A percentile compares a stretch with the other conserved stretches of the same genome.
phyloP scores from a whole-genome alignment of 2,329 filamentous ascomycete genomes.

The Metarhizium brunneum region DNA sequence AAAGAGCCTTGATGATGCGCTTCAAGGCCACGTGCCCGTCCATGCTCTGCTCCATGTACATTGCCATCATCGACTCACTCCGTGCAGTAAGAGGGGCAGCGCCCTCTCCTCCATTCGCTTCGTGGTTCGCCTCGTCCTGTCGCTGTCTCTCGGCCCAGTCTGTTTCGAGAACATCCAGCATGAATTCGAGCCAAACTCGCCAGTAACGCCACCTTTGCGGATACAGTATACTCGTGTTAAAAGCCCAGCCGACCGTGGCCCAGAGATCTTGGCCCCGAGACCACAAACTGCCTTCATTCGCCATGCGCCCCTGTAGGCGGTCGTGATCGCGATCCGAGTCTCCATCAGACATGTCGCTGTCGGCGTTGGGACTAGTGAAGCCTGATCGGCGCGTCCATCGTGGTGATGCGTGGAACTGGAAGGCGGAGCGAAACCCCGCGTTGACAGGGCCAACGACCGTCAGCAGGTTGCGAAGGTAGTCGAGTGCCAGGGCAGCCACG shows the following conservation, averaged over 20 bases:
- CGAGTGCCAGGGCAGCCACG: slow-evolving; percentile 57
- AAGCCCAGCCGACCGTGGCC: slow-evolving; percentile 81
- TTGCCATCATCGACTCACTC: slow-evolving; percentile 47
- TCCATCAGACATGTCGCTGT: slow-evolving; percentile 30
- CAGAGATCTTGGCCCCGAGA: slow-evolving; percentile 77
- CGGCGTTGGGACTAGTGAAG: slow-evolving; percentile 31
- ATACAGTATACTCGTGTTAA: slow-evolving; percentile 74
- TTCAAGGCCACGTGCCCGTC: slow-evolving; percentile 37
- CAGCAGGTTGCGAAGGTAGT: slow-evolving; percentile 61
- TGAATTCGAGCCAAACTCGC: slow-evolving; percentile 69
- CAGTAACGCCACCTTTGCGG: slow-evolving; percentile 72
- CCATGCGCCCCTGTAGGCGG: slow-evolving; percentile 48
- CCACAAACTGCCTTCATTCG: slow-evolving; percentile 61
- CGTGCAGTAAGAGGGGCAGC: slow-evolving; percentile 24
- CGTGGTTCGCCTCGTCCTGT: slow-evolving; percentile 30
- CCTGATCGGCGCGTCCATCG: slow-evolving; percentile 22
- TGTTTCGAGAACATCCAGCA: slow-evolving; percentile 67
- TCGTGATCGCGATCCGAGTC: slow-evolving; percentile 38
- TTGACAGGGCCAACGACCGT: slow-evolving; percentile 59
- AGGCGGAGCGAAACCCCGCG: slow-evolving; percentile 61
- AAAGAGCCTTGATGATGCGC: slow-evolving; percentile 55
- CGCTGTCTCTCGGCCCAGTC: slow-evolving; percentile 55
- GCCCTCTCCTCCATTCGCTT: slow-evolving; percentile 10
- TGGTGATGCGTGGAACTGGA: slow-evolving; percentile 46
- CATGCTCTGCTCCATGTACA: slow-evolving; percentile 43